These are phyloP conservation scores for Dacryopinax spathularia DNA, from an alignment of 768 basidiomycete species.

Conservation along the genomic window DNA sequence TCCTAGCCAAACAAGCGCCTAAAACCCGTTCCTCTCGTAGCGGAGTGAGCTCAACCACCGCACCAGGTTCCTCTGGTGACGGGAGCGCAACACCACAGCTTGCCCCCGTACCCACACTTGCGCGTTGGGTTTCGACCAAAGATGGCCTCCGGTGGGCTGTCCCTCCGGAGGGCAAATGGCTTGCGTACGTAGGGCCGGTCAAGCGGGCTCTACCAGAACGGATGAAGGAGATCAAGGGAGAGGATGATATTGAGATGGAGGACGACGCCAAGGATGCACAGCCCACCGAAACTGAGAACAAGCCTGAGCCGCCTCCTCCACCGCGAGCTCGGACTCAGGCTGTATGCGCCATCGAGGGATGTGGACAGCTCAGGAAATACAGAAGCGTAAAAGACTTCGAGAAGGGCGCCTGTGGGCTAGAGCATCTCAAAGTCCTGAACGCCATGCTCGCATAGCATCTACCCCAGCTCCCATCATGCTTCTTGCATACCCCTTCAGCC, in stretches of 20 bases:
- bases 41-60: slow-evolving; percentile 29
- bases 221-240: background rate
- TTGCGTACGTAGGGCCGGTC: background rate
- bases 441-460: background rate
- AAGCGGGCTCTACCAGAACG: background rate
- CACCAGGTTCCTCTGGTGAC: slow-evolving; percentile 28
- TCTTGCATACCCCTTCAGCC: background rate
- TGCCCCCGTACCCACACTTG: slow-evolving; percentile 39
- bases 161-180: background rate
- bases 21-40: slow-evolving; percentile 21
- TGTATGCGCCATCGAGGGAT: slow-evolving; percentile 45
- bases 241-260: background rate
- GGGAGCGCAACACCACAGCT: slow-evolving; percentile 22
- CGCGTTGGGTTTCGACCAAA: slow-evolving; percentile 56
- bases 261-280: slow-evolving; percentile 5
- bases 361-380: slow-evolving; percentile 43
- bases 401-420: slow-evolving; percentile 52
- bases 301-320: slow-evolving; percentile 2
- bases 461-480: background rate
- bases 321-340: background rate
- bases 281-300: slow-evolving; percentile 2
- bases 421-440: slow-evolving; percentile 41
- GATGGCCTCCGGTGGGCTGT: slow-evolving; percentile 15
- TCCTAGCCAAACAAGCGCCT: slow-evolving; percentile 65
- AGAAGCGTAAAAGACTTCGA: slow-evolving; percentile 49